These are phyloP conservation scores for Phytophthora pseudosyringae DNA, from an alignment of 352 stramenopile genomes.

Conservation along the genomic window DNA sequence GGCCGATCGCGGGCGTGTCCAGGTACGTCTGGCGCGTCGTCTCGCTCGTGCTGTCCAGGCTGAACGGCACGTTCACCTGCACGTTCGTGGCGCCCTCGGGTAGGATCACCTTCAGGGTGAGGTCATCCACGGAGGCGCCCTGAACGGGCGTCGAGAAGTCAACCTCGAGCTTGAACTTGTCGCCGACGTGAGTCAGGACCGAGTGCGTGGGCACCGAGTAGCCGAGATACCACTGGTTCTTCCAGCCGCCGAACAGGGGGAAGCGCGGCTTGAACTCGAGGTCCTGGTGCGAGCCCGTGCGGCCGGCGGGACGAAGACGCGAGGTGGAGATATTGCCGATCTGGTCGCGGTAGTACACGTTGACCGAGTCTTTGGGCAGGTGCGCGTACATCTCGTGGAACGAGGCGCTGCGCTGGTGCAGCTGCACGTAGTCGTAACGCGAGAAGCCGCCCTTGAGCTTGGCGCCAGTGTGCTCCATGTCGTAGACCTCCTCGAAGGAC, in stretches of 20 bases:
- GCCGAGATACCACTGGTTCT: slow-evolving; percentile 90
- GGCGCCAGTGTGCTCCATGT: slow-evolving; percentile 86
- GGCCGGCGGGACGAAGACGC: slow-evolving; percentile 48
- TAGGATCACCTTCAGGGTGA: slow-evolving; percentile 89
- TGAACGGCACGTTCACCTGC: slow-evolving; percentile 78
- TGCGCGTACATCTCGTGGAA: slow-evolving; percentile 78
- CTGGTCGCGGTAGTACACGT: slow-evolving; percentile 92
- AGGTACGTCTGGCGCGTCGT: slow-evolving; percentile 86
- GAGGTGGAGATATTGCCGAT: slow-evolving; percentile 92
- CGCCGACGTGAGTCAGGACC: slow-evolving; percentile 66
- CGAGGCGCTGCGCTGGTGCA: slow-evolving; percentile 68
- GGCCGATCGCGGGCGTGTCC: slow-evolving; percentile 80
- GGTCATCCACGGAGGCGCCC: slow-evolving; percentile 80
- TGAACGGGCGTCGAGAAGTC: slow-evolving; percentile 88
- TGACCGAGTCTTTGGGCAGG: slow-evolving; percentile 79
- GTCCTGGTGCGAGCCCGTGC: slow-evolving; percentile 58
- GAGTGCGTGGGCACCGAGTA: slow-evolving; percentile 88
- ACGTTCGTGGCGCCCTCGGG: slow-evolving; percentile 85
- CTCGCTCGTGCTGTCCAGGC: slow-evolving; percentile 57
- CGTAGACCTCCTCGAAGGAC: slow-evolving; percentile 89
- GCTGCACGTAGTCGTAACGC: slow-evolving; percentile 83
- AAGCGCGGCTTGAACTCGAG: slow-evolving; percentile 88
- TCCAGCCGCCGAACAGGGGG: slow-evolving; percentile 90
- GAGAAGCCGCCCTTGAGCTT: slow-evolving; percentile 88
- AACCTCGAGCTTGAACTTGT: slow-evolving; percentile 84